These are phyloP conservation scores for Coemansia sp. DNA, from an alignment of 192 early-diverging fungal genomes.

Conservation along the genomic window DNA sequence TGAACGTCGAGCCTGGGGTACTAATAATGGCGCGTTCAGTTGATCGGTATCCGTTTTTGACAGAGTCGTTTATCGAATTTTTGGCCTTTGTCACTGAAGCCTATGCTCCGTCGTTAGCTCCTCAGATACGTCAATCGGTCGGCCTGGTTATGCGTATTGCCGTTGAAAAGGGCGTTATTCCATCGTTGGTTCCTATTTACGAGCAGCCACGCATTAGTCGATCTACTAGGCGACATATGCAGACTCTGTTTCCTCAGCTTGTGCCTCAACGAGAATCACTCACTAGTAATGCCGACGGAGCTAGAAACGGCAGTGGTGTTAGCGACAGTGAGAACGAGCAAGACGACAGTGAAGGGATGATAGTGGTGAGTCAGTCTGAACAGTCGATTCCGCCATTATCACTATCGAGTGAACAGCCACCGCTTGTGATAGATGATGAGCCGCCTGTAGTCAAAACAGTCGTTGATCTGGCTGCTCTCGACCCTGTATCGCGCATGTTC, in stretches of 20 bases:
- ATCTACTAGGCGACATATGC: constrained; percentile 33
- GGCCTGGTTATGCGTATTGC: constrained; percentile 61
- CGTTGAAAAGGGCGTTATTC: constrained; percentile 65
- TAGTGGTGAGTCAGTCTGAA: neutral
- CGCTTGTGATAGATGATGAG: neutral
- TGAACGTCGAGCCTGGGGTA: constrained; percentile 76
- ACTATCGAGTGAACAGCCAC: neutral
- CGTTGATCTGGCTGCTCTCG: constrained; percentile 14
- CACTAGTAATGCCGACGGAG: constrained; percentile 9
- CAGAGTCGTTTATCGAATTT: constrained; percentile 72
- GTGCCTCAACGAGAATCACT: constrained; percentile 24
- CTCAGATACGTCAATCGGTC: constrained; percentile 57
- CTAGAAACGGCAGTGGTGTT: neutral
- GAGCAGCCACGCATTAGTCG: constrained; percentile 26
- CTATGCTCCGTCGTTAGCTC: constrained; percentile 59
- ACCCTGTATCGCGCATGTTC: constrained; percentile 45
- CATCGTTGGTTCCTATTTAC: constrained; percentile 53
- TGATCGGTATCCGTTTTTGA: constrained; percentile 66
- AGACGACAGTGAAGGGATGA: neutral
- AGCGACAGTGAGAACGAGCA: neutral
- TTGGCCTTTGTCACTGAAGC: constrained; percentile 62
- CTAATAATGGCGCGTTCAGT: constrained; percentile 71
- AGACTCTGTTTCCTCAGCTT: constrained; percentile 32
- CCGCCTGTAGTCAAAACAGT: constrained; percentile 1
- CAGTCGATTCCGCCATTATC: neutral